Evolutionary conservation across 805 yeast genomes (phyloP).

Genomic region (Ogataea pignaliae): DNA sequence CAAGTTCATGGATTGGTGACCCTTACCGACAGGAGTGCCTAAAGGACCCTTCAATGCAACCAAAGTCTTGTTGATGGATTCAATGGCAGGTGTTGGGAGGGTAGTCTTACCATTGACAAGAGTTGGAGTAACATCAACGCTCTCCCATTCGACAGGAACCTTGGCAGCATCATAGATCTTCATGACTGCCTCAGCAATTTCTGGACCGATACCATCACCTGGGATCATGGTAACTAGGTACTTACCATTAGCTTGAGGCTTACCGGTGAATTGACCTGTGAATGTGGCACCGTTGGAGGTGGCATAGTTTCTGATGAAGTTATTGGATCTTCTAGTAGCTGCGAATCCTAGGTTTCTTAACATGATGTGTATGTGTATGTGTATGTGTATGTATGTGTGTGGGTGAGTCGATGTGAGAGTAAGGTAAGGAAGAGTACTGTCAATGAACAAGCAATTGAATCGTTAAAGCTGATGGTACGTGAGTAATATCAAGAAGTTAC

Average conservation of each 20-base stretch:
- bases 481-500: no score
- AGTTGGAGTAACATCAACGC: conserved; percentile 92
- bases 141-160: conserved; percentile 96
- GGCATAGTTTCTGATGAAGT: conserved; percentile 27
- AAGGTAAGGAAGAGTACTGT: no score
- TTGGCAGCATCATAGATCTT: conserved; percentile 89
- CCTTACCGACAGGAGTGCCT: conserved; percentile 98
- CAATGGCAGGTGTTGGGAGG: conserved; percentile 87
- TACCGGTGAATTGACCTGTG: conserved; percentile 65
- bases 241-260: conserved; percentile 70
- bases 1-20: conserved; percentile 95
- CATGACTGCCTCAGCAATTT: conserved; percentile 92
- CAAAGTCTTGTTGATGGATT: conserved; percentile 85
- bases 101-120: conserved; percentile 90
- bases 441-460: no score
- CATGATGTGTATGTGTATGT: background rate
- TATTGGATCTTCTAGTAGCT: conserved; percentile 10
- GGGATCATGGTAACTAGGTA: conserved; percentile 93
- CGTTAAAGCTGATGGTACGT: no score
- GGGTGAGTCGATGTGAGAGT: no score
- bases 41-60: conserved; percentile 97
- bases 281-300: conserved; percentile 33
- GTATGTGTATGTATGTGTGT: no score
- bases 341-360: conserved; percentile 6
- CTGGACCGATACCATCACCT: conserved; percentile 98